Evolutionary conservation across 2,329 filamentous ascomycete species (phyloP).

Genomic region (Colletotrichum sp.): DNA sequence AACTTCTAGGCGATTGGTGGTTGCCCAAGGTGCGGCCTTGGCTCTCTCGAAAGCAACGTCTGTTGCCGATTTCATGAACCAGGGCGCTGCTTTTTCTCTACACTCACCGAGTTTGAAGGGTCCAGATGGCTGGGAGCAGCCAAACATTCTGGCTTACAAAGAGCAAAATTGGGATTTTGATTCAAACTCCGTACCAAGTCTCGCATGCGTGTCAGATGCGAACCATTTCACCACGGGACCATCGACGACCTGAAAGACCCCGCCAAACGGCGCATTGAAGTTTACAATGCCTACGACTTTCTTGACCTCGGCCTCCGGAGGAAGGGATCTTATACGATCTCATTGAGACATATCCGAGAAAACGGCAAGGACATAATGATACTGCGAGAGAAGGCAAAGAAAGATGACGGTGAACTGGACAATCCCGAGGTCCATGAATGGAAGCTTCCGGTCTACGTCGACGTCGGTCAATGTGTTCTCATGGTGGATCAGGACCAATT

Average conservation of each 20-base stretch:
- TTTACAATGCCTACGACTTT: background rate
- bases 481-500: background rate
- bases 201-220: background rate
- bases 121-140: background rate
- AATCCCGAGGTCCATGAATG: background rate
- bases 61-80: background rate
- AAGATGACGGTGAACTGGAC: accelerated
- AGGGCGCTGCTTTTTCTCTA: background rate
- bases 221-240: background rate
- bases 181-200: background rate
- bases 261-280: background rate
- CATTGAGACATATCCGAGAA: background rate
- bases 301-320: background rate
- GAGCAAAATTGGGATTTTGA: accelerated
- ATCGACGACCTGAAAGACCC: background rate
- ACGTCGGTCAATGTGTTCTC: background rate
- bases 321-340: background rate
- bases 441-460: background rate
- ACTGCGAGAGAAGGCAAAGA: accelerated
- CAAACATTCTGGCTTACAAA: background rate
- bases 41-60: background rate
- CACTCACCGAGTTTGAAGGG: background rate
- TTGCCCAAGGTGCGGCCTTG: background rate
- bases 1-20: background rate
- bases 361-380: background rate